Evolutionary conservation across 2,329 filamentous ascomycete genomes (phyloP), one percentile per base, ranked within the genome.

Genomic region (Arthrobotrys pseudoclavata): DNA sequence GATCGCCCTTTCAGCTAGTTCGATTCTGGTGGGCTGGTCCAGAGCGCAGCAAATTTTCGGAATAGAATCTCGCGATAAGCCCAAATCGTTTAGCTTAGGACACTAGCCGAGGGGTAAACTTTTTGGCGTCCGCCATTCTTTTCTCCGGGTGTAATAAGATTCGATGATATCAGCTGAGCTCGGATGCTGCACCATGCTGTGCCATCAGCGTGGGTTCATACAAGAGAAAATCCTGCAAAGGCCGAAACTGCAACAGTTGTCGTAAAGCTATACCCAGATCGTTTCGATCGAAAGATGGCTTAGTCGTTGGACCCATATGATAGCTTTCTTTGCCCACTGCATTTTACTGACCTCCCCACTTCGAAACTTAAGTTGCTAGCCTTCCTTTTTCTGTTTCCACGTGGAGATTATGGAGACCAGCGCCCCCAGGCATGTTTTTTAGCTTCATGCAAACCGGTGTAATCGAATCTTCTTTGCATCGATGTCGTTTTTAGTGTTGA

Each of bases 121-220:
- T 18, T 53, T 48, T 60, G 60, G 50, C 66, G 47, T 52, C 45
- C 72, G 67, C 24, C 34, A 75, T 75, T 64, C 70, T 68, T 76
- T 70, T 69, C 66, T 69, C 50, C 60, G 64, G 66, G 15, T 52
- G n/a, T 55, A 47, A 34, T 52, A 62, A 50, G 24, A 53, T 53
- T 61, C 55, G 55, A 69, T 62, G 72, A 69, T 76, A 70, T 76
- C 72, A 76, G 66, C 66, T 76, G 72, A 76, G 72, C 57, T 66
- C 72, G 55, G 71, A 63, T 76, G 60, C 71, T 69, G 57, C 48
- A 52, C 69, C 60, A 66, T 72, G 24, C 40, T 24, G 42, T 71
- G 34, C 57, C 60, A 64, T 48, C 20, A n/a, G 48, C 57, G 47
- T 66, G 55, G 55, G 55, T 53, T 66, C 45, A 42, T 70, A 50